Percentiles rank a stretch among this genome's conserved stretches.
Conservation (phyloP, 1,284 basidiomycete genomes). For the Heterobasidion annosum region DNA sequence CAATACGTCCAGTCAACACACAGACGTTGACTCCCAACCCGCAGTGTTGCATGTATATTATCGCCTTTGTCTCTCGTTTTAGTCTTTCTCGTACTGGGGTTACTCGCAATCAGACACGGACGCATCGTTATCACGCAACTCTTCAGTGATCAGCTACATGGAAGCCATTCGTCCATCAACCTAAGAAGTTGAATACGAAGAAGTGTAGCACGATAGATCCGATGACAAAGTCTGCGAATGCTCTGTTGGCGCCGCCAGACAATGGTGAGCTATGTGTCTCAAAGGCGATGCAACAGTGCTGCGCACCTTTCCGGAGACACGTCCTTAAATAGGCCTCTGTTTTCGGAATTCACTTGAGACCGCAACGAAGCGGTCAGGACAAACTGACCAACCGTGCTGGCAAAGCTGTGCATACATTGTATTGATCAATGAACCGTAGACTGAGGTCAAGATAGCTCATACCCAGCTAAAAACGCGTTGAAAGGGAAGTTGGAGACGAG, state of each 20-base stretch:
- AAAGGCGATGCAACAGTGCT: background rate
- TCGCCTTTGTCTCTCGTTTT: background rate
- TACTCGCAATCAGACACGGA: too few species aligned
- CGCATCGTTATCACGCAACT: too few species aligned
- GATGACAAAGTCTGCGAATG: constrained; percentile 93
- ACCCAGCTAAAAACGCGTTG: constrained; percentile 97
- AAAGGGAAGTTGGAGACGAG: constrained; percentile 92
- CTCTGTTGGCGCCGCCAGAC: constrained; percentile 38
- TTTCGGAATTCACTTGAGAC: constrained; percentile 86
- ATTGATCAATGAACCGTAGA: background rate
- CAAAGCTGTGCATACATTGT: constrained; percentile 55
- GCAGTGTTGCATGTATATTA: background rate
- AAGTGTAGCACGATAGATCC: constrained; percentile 95
- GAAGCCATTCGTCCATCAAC: constrained; percentile 28
- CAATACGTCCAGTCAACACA: too few species aligned
- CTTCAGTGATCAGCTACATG: too few species aligned
- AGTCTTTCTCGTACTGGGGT: background rate
- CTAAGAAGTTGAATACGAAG: constrained; percentile 97
- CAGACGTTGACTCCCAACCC: too few species aligned
- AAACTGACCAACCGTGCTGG: constrained; percentile 93
- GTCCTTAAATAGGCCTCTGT: constrained; percentile 73
- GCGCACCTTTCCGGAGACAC: constrained; percentile 91
- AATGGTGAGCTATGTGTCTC: background rate
- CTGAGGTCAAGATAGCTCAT: constrained; percentile 20
- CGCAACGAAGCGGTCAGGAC: constrained; percentile 89